A percentile compares a stretch with the other conserved stretches of the same genome.
These are phyloP conservation scores for Scutellaria galericulata DNA, from an alignment of 257 asterid genomes.

Conservation along the genomic window DNA sequence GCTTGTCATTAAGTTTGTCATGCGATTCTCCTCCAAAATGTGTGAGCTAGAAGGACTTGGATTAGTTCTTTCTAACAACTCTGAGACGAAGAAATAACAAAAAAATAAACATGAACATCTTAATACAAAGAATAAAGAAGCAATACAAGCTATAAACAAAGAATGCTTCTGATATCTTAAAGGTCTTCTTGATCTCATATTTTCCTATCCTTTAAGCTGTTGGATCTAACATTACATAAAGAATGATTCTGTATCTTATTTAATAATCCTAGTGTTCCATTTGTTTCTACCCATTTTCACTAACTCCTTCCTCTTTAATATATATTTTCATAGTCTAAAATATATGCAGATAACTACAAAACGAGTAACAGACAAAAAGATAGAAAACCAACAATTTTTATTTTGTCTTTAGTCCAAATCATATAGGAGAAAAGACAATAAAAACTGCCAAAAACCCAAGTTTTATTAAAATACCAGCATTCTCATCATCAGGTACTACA, in stretches of 20 bases:
- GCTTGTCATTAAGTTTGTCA: slow-evolving; percentile 46
- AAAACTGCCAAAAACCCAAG: slow-evolving; percentile 23
- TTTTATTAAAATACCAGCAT: slow-evolving; percentile 52
- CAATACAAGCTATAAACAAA: slow-evolving; percentile 30
- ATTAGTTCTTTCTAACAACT: slow-evolving; percentile 43
- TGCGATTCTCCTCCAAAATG: slow-evolving; percentile 54
- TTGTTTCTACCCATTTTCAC: slow-evolving; percentile 24
- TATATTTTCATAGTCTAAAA: slow-evolving; percentile 33
- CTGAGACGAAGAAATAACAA: slow-evolving; percentile 38
- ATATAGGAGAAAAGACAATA: slow-evolving; percentile 34
- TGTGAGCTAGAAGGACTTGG: slow-evolving; percentile 23
- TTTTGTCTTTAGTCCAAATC: slow-evolving; percentile 24
- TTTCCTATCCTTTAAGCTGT: slow-evolving; percentile 29
- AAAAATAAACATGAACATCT: slow-evolving; percentile 25
- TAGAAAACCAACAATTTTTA: slow-evolving; percentile 43
- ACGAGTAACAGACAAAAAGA: slow-evolving; percentile 60
- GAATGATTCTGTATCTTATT: slow-evolving; percentile 41
- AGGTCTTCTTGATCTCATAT: slow-evolving; percentile 30
- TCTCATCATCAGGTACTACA: slow-evolving; percentile 32
- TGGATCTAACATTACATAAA: slow-evolving; percentile 48
- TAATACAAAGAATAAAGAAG: slow-evolving; percentile 8
- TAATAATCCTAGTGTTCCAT: slow-evolving; percentile 30
- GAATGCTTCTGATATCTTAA: slow-evolving; percentile 38
- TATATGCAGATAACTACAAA: slow-evolving; percentile 52
- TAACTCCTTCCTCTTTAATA: no score